Evolutionary conservation across 768 basidiomycete species (phyloP).

Genomic region (Naganishia kalamii): DNA sequence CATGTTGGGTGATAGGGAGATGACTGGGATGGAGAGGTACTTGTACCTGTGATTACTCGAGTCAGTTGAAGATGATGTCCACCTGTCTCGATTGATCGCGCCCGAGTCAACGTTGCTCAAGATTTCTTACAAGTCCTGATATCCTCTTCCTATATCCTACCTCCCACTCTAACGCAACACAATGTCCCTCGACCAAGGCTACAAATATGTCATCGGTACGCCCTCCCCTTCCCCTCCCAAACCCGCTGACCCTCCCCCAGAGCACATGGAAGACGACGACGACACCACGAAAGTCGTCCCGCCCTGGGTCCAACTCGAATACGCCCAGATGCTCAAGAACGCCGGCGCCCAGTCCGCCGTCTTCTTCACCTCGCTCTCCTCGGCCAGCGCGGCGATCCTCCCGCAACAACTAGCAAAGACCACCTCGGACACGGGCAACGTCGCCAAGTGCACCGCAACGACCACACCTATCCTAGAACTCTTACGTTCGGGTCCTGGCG

Average conservation of each 20-base stretch:
- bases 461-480: constrained; percentile 47
- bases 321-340: constrained; percentile 76
- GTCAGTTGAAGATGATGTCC: background rate
- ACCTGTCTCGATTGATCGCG: background rate
- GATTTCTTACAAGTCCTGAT: background rate
- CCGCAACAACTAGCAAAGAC: constrained; percentile 23
- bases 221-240: background rate
- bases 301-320: constrained; percentile 87
- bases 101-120: background rate
- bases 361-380: constrained; percentile 80
- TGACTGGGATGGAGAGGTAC: background rate
- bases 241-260: constrained; percentile 19
- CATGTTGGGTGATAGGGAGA: background rate
- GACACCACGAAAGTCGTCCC: constrained; percentile 60
- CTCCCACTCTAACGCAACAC: background rate
- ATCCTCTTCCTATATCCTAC: background rate
- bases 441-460: constrained; percentile 44
- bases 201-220: constrained; percentile 59
- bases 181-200: constrained; percentile 31
- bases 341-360: constrained; percentile 63
- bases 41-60: background rate
- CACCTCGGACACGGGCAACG: constrained; percentile 19
- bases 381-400: constrained; percentile 36
- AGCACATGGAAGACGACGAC: constrained; percentile 72
- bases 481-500: constrained; percentile 48